Evolutionary conservation across 352 stramenopile species (phyloP), one percentile per base, ranked within the genome.

Genomic region (Phytophthora sojae): DNA sequence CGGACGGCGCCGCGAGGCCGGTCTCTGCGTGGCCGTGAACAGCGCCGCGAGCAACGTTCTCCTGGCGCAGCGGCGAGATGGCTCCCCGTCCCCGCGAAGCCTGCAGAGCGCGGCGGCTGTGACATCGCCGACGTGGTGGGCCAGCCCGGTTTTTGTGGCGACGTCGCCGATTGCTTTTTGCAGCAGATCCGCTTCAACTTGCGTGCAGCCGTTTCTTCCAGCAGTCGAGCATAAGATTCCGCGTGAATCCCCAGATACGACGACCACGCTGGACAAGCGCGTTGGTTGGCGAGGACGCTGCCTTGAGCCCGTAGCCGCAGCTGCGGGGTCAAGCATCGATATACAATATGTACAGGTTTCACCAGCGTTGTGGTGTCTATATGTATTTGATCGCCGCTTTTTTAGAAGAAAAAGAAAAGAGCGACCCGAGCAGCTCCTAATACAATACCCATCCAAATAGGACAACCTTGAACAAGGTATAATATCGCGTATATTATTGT

Each of bases 41-140:
- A 59, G 9, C n/a, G 44, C 44, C 7, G 29, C 58, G 29, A 45
- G 58, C 49, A 61, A 75, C 17, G 26, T 71, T 75, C 67, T 75
- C 37, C 45, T 71, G 67, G 61, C 25, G 6, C 44, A 50, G 66
- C 35, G 52, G 29, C 25, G 19, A 44, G 35, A 44, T 44, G 29
- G 52, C 56, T 64, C 35, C 54, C 65, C 60, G 30, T 64, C 21
- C 45, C 67, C 61, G 44, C 42, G 42, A 47, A 35, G 23, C 30
- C 45, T 54, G 61, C 61, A 44, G 42, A 63, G 65, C 23, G 17
- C 6, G 19, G 23, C 52, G 57, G 45, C 47, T 69, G 61, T 74
- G 67, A 74, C 67, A 70, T 15, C 29, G 47, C 55, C 55, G 67
- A 71, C 67, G 67, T 75, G 17, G 61, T n/a, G 15, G 69, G 54